A percentile compares a stretch with the other conserved stretches of the same genome.
phyloP scores from a whole-genome alignment of 306 rosid species.

The Acacia confusa region DNA sequence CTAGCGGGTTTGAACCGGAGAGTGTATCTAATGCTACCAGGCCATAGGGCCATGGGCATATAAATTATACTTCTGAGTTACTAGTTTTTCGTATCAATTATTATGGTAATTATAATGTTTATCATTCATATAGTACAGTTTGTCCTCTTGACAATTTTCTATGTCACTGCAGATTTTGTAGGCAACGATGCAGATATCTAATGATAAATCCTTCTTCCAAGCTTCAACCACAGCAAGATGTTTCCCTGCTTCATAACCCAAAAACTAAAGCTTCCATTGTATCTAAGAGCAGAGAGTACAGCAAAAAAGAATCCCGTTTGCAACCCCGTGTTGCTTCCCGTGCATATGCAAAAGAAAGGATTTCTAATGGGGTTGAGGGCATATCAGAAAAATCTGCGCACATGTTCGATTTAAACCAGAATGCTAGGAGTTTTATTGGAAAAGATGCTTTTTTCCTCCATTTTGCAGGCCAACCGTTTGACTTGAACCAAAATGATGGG shows the following conservation, averaged over 20 bases:
- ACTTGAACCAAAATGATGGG: slow-evolving; percentile 64
- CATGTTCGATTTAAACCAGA: slow-evolving; percentile 65
- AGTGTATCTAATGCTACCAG: neutral
- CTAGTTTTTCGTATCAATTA: neutral
- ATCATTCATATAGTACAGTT: neutral
- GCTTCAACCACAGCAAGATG: slow-evolving; percentile 43
- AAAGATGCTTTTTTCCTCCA: slow-evolving; percentile 48
- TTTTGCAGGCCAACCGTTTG: slow-evolving; percentile 44
- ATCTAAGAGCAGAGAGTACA: slow-evolving; percentile 52
- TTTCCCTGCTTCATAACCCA: slow-evolving; percentile 36
- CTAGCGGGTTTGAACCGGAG: neutral
- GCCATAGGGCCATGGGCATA: neutral
- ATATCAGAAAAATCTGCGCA: slow-evolving; percentile 42
- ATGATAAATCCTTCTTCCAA: slow-evolving; percentile 45
- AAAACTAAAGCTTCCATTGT: slow-evolving; percentile 39
- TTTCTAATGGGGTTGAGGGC: slow-evolving; percentile 38
- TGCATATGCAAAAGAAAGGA: slow-evolving; percentile 55
- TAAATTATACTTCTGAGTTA: neutral
- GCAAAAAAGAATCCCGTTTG: slow-evolving; percentile 48
- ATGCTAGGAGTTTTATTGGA: slow-evolving; percentile 45
- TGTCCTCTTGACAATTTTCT: slow-evolving; percentile 14
- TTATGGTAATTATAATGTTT: neutral
- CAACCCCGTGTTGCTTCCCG: slow-evolving; percentile 33
- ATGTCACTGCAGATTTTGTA: slow-evolving; percentile 64
- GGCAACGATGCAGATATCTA: slow-evolving; percentile 63